Conservation (phyloP, 208 protist species). For the Herpetomonas samuelpessoai region DNA sequence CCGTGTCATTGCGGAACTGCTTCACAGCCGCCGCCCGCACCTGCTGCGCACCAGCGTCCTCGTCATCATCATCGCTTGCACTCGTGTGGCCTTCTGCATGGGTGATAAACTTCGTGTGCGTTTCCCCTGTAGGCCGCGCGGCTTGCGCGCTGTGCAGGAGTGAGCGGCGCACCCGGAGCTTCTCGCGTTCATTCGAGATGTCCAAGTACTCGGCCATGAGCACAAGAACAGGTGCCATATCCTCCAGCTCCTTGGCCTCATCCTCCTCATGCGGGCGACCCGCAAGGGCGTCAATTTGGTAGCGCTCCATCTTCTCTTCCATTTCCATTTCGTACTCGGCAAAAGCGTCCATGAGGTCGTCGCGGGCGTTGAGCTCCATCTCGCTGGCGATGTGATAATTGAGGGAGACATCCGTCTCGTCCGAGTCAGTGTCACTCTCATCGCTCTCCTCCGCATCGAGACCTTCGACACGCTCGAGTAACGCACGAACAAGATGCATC, state of each 20-base stretch:
- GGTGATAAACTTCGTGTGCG: conserved; percentile 1
- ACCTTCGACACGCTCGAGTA: conserved; percentile 39
- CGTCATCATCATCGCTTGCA: conserved; percentile 2
- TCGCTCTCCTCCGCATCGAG: conserved; percentile 34
- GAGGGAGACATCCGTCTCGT: conserved; percentile 67
- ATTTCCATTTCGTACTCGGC: conserved; percentile 24
- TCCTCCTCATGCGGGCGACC: conserved; percentile 2
- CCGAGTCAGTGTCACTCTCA: conserved; percentile 30
- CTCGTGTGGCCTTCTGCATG: conserved; percentile 4
- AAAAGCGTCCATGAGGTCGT: conserved; percentile 56
- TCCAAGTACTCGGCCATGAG: conserved; percentile 66
- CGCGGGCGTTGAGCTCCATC: conserved; percentile 58
- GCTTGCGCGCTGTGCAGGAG: conserved; percentile 19
- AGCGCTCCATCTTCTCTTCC: conserved; percentile 10
- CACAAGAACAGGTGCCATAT: conserved; percentile 32
- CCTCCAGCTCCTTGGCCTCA: conserved; percentile 7
- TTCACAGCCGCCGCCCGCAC: neutral
- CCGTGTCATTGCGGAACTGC: neutral
- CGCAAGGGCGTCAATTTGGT: neutral
- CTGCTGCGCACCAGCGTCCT: too few species aligned
- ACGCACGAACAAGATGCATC: conserved; percentile 41
- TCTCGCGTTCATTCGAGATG: conserved; percentile 79
- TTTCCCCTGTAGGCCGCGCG: conserved; percentile 8
- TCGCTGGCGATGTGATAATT: conserved; percentile 69
- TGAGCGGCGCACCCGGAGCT: conserved; percentile 49